Evolutionary conservation across 495 filamentous ascomycete genomes (phyloP).

Genomic region (Xylaria sp.): DNA sequence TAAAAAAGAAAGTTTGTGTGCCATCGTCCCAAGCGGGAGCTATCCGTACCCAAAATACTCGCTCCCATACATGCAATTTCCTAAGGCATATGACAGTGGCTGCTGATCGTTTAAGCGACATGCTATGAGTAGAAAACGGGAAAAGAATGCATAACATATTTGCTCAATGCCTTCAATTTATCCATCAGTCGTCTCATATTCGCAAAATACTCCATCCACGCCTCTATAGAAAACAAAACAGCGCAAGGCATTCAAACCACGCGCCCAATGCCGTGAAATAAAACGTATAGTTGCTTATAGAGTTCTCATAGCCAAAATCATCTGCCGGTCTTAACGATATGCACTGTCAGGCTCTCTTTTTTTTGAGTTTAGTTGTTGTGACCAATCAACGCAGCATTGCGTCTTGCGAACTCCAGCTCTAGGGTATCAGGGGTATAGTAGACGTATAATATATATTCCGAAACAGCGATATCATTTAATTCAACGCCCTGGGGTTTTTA

Average conservation of each 20-base stretch:
- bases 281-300: slow-evolving; percentile 1
- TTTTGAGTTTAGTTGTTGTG: background rate
- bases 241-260: background rate
- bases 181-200: background rate
- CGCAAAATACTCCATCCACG: background rate
- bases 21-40: slow-evolving; percentile 21
- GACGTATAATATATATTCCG: slow-evolving; percentile 15
- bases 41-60: slow-evolving; percentile 23
- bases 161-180: background rate
- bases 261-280: background rate
- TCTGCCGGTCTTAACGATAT: background rate
- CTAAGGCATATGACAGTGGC: background rate
- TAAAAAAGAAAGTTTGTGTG: background rate
- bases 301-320: background rate
- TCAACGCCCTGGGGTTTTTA: slow-evolving; percentile 20
- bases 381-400: background rate
- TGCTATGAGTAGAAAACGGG: background rate
- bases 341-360: background rate
- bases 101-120: background rate
- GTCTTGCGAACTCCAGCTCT: background rate
- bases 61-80: slow-evolving; percentile 7
- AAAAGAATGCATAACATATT: background rate
- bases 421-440: background rate
- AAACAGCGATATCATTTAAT: slow-evolving; percentile 25
- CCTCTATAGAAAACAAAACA: slow-evolving; percentile 1